Evolutionary conservation across 2,329 filamentous ascomycete species (phyloP).

Genomic region (Fusarium buxicola): DNA sequence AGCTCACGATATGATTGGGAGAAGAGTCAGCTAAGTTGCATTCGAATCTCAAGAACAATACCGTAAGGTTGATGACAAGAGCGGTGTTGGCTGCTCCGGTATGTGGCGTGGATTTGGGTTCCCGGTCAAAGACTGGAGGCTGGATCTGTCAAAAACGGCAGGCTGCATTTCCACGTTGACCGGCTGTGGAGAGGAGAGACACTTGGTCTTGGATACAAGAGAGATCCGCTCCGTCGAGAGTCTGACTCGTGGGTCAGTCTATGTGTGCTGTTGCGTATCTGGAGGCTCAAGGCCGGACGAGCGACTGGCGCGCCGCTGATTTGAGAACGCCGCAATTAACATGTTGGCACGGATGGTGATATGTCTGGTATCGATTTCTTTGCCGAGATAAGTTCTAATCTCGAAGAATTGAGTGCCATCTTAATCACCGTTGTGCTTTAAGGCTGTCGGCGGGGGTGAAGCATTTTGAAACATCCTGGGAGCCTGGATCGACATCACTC

Average conservation of each 20-base stretch:
- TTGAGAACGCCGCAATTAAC: neutral
- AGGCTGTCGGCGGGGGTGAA: conserved; percentile 2
- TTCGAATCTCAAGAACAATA: conserved; percentile 29
- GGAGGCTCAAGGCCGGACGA: conserved; percentile 3
- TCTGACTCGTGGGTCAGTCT: conserved; percentile 1
- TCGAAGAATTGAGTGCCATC: neutral
- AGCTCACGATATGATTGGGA: conserved; percentile 20
- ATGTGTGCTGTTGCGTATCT: conserved; percentile 1
- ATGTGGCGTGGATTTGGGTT: conserved; percentile 43
- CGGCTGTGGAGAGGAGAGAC: neutral
- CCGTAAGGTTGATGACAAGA: conserved; percentile 7
- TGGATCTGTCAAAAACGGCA: conserved; percentile 27
- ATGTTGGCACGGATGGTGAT: neutral
- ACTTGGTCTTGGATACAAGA: neutral
- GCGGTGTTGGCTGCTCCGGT: conserved; percentile 29
- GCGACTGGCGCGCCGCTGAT: conserved; percentile 1
- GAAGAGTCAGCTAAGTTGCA: conserved; percentile 15
- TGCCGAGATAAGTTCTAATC: neutral
- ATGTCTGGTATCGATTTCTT: neutral
- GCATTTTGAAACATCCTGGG: conserved; percentile 5
- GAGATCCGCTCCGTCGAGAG: neutral
- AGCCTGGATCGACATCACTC: conserved; percentile 7
- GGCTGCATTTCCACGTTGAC: conserved; percentile 19
- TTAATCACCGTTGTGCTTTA: neutral
- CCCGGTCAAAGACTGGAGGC: conserved; percentile 12